Evolutionary conservation across 2,329 filamentous ascomycete species (phyloP), one percentile per base, ranked within the genome.

Genomic region (Blastomyces parvus): DNA sequence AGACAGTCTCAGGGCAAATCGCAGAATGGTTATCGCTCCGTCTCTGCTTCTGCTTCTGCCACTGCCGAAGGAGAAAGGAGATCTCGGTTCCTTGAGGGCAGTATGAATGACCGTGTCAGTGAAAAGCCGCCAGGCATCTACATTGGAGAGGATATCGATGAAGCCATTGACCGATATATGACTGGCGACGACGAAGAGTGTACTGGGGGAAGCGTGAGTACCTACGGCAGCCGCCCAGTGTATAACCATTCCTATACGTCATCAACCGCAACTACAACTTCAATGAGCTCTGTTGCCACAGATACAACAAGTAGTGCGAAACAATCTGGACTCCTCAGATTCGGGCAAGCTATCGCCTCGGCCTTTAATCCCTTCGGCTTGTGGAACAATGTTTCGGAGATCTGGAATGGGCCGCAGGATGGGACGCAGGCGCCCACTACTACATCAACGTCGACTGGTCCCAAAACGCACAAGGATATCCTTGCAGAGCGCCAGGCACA

Each of bases 41-140:
- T 79, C 84, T 78, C 73, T 85, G 76, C 80, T 27, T 46, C 40
- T 30, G 40, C 40, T 6, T 9, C n/a, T 42, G 19, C 59, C 3
- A 22, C 25, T n/a, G 30, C 25, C 22, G 46, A 52, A 4, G 46
- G 46, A 17, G 64, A 59, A 40, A 68, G 68, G 25, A 65, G 66
- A 53, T 95, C 83, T 70, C 87, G 77, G 62, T 88, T 88, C 67
- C 75, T 83, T 46, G 91, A 96, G 76, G 91, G 88, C 50, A 93
- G 88, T 70, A 93, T 96, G 89, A 90, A 87, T 71, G 90, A 95
- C 74, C 86, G 89, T 67, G 80, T 84, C 40, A 92, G 88, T 70
- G 82, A 85, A 64, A 83, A 81, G 64, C 90, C 90, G 36, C 89
- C 89, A 0, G 81, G 83, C 55, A 81, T 85, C 50, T 91, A 89